Evolutionary conservation across 805 yeast genomes (phyloP).

Genomic region (Ogataea degrootiae): DNA sequence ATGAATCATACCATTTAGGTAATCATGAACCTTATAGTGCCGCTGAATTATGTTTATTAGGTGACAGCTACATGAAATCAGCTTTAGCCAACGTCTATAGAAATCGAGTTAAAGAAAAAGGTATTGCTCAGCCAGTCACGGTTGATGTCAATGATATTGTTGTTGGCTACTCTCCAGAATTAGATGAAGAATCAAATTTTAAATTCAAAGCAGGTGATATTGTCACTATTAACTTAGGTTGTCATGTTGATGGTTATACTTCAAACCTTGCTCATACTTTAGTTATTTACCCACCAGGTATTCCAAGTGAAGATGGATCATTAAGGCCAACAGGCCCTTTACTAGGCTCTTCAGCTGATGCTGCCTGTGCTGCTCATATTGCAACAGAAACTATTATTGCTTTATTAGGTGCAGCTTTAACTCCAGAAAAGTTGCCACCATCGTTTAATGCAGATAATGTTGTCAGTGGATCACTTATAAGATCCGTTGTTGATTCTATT

Average conservation of each 20-base stretch:
- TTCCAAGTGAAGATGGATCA: constrained; percentile 27
- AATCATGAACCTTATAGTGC: constrained; percentile 44
- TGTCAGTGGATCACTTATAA: constrained; percentile 67
- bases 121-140: constrained; percentile 88
- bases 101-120: constrained; percentile 72
- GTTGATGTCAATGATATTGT: constrained; percentile 79
- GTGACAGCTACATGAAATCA: constrained; percentile 68
- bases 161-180: constrained; percentile 81
- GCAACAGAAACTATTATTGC: constrained; percentile 85
- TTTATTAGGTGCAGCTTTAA: constrained; percentile 64
- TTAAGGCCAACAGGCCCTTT: constrained; percentile 69
- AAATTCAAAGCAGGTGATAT: constrained; percentile 72
- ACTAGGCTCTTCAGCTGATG: constrained; percentile 83
- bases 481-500: constrained; percentile 76
- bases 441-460: constrained; percentile 33
- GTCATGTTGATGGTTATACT: constrained; percentile 94
- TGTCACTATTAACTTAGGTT: constrained; percentile 80
- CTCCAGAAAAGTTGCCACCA: constrained; percentile 73
- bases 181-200: constrained; percentile 50
- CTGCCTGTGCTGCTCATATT: constrained; percentile 80
- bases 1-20: constrained; percentile 65
- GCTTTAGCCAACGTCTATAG: constrained; percentile 59
- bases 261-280: constrained; percentile 82
- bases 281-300: constrained; percentile 71
- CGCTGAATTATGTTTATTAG: constrained; percentile 73